Evolutionary conservation across 768 basidiomycete species (phyloP), one percentile per base, ranked within the genome.

Genomic region (Suillus subluteus): DNA sequence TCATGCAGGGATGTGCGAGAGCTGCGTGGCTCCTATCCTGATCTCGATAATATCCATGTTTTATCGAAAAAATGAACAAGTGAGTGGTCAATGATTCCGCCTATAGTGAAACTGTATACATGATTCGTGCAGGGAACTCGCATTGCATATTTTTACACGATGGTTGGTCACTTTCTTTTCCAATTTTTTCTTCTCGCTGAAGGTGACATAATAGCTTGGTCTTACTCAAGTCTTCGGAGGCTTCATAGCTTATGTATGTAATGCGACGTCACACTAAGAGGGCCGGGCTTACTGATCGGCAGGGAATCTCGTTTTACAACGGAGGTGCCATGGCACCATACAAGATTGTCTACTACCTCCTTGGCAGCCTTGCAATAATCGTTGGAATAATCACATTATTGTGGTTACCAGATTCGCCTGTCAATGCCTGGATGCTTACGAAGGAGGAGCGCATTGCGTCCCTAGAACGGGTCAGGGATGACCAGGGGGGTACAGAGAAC

Each of bases 51-150:
- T 80, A 46, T 76, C 78, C 6, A 76, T 79, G 74, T 82, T 79
- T 67, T 80, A 80, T 72, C 78, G 73, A 70, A 81, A 80, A 66
- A 72, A 78, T 21, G 81, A 82, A 65, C 81, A 83, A 71, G 78
- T 76, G 26, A 62, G 65, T 6, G 38, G 23, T 23, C 21, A 23
- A 40, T 38, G 8, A 52, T 50, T 50, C 18, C 21, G 11, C 11
- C 40, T 59, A 11, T 6, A 13, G 18, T 43, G 41, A 32, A 7
- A 8, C 18, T 61, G 12, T 61, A 21, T 30, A 13, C 30, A 30
- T 3, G 30, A 61, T 41, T 43, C 12, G 30, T 6, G 26, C 62
- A 79, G 78, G 78, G 74, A 2, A 72, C 68, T 12, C 72, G 78
- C 1, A 73, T 82, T 11, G 73, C 75, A 2, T 79, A 73, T 67